A percentile compares a stretch with the other conserved stretches of the same genome.
These are phyloP conservation scores for Ananas comosus DNA, from an alignment of 176 grass and related monocot genomes.

Conservation along the genomic window DNA sequence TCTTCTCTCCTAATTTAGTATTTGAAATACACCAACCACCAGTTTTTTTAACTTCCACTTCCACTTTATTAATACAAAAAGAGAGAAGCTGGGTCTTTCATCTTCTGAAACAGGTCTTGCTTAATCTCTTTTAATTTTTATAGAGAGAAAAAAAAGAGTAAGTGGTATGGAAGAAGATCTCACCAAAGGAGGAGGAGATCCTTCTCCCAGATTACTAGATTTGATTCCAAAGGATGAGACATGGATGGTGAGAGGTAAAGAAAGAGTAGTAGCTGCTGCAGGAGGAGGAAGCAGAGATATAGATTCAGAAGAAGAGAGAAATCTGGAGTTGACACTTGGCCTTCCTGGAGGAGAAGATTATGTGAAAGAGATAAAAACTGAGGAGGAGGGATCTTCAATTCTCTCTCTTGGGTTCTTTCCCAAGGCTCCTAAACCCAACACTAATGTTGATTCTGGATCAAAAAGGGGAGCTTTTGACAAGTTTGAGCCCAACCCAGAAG, in stretches of 20 bases:
- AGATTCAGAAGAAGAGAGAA: conserved; percentile 41
- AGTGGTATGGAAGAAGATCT: conserved; percentile 8
- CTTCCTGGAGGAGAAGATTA: conserved; percentile 41
- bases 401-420: conserved; percentile 19
- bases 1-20: no score
- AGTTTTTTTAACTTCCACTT: no score
- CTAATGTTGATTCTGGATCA: conserved; percentile 2
- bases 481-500: not conserved
- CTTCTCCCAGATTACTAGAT: not conserved
- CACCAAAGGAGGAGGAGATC: not conserved
- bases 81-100: no score
- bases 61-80: no score
- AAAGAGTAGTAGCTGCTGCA: no score
- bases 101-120: no score
- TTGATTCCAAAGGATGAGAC: conserved; percentile 3
- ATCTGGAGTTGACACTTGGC: conserved; percentile 59
- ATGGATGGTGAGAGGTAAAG: not conserved
- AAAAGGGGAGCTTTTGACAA: conserved; percentile 12
- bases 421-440: not conserved
- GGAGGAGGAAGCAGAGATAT: conserved; percentile 17
- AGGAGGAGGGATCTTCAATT: conserved; percentile 5
- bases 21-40: no score
- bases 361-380: conserved; percentile 17
- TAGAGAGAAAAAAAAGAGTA: no score
- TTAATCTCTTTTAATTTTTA: no score